phyloP scores from a whole-genome alignment of 2,329 filamentous ascomycete genomes.

The Paraphaeosphaeria minitans region DNA sequence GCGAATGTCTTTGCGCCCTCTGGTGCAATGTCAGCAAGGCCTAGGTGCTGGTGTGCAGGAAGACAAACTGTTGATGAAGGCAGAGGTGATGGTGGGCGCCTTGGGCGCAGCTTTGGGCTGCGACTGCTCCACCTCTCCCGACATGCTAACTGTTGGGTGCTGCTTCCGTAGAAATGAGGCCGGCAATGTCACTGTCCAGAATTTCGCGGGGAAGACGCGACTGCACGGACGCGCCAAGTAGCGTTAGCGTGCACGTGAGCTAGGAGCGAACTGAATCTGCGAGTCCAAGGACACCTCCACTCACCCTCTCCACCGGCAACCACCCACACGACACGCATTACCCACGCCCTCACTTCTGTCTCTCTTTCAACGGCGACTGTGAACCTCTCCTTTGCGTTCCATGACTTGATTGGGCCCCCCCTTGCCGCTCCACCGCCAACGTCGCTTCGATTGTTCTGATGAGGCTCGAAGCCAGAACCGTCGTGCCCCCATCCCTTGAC shows the following conservation, averaged over 20 bases:
- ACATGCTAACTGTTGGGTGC: conserved; percentile 25
- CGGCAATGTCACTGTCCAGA: not conserved
- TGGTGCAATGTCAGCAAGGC: conserved; percentile 22
- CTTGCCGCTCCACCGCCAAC: conserved; percentile 23
- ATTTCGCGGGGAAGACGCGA: conserved; percentile 6
- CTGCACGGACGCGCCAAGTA: not conserved
- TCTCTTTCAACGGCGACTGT: conserved; percentile 4
- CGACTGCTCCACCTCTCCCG: conserved; percentile 30
- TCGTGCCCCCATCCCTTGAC: conserved; percentile 77
- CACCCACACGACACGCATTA: conserved; percentile 32
- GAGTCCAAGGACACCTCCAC: conserved; percentile 10
- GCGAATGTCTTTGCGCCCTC: conserved; percentile 55
- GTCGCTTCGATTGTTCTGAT: conserved; percentile 69
- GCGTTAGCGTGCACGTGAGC: conserved; percentile 11
- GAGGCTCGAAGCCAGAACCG: conserved; percentile 76
- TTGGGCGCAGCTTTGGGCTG: conserved; percentile 24
- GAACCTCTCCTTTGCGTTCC: conserved; percentile 9
- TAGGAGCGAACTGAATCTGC: conserved; percentile 20
- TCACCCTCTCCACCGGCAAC: conserved; percentile 20
- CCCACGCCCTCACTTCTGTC: conserved; percentile 16
- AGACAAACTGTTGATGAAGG: conserved; percentile 41
- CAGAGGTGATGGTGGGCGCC: conserved; percentile 28
- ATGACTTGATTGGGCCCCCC: conserved; percentile 30
- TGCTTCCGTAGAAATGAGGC: not conserved
- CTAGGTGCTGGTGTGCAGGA: conserved; percentile 10